Evolutionary conservation across 78 protist species (phyloP).

Genomic region (Guillardia theta): DNA sequence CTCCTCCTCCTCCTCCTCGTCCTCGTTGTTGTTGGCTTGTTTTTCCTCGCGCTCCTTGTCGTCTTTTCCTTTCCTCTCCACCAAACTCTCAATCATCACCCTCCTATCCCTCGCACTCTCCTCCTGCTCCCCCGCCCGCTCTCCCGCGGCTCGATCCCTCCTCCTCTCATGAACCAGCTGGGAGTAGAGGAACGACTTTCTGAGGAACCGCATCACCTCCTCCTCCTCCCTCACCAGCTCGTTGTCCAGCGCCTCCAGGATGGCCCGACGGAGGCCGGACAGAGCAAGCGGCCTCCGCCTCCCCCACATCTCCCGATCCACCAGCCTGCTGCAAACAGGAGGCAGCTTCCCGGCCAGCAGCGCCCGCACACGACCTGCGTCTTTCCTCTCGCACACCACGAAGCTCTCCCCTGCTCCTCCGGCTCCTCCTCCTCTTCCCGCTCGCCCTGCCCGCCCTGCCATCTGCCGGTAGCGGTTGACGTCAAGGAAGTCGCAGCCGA

Average conservation of each 20-base stretch:
- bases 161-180: too few relatives aligned
- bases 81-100: neutral
- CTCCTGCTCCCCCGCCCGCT: neutral
- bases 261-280: neutral
- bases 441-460: constrained; percentile 57
- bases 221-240: neutral
- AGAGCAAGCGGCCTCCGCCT: neutral
- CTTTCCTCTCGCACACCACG: neutral
- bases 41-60: neutral
- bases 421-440: neutral
- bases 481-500: neutral
- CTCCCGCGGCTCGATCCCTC: neutral
- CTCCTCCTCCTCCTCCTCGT: neutral
- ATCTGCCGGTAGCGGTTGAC: constrained; percentile 40
- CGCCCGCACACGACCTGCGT: neutral
- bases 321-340: neutral
- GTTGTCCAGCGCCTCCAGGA: neutral
- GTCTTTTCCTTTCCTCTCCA: neutral
- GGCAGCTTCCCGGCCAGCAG: neutral
- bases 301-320: neutral
- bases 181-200: neutral
- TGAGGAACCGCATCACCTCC: neutral
- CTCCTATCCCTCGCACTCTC: neutral
- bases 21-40: neutral
- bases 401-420: neutral